Percentiles rank a stretch among this genome's conserved stretches.
phyloP scores from a whole-genome alignment of 345 rosid genomes.

The Cardiospermum halicacabum region DNA sequence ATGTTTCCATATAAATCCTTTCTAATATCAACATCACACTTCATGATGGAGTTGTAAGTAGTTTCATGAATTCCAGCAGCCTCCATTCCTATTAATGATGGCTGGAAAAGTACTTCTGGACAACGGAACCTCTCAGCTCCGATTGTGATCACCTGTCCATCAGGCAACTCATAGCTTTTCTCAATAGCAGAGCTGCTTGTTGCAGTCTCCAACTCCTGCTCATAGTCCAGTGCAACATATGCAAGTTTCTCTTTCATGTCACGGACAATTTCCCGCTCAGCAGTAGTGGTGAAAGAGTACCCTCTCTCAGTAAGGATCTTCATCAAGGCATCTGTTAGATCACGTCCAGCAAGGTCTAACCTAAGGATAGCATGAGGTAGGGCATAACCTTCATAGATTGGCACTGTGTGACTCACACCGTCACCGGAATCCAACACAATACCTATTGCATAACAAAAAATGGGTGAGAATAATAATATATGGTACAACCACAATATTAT shows the following conservation, averaged over 20 bases:
- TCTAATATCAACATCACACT: conserved; percentile 43
- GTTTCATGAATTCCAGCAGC: conserved; percentile 45
- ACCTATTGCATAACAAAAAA: conserved; percentile 24
- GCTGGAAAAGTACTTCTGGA: conserved; percentile 51
- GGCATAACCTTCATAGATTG: conserved; percentile 52
- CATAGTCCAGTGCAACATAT: conserved; percentile 47
- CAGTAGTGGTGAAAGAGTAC: conserved; percentile 49
- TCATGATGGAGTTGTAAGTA: conserved; percentile 47
- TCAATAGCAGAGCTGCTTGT: conserved; percentile 43
- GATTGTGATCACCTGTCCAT: conserved; percentile 46
- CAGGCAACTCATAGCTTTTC: conserved; percentile 45
- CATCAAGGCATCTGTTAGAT: conserved; percentile 46
- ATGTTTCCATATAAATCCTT: conserved; percentile 49
- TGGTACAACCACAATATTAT: neutral
- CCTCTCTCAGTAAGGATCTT: conserved; percentile 58
- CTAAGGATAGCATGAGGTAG: conserved; percentile 51
- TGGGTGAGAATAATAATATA: neutral
- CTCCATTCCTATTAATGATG: conserved; percentile 47
- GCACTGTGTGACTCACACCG: conserved; percentile 50
- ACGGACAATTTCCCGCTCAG: conserved; percentile 54
- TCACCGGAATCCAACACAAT: conserved; percentile 54
- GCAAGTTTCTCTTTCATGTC: conserved; percentile 54
- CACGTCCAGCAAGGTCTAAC: conserved; percentile 53
- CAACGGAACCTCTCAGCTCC: conserved; percentile 53
- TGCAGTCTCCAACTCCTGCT: conserved; percentile 47